These are phyloP conservation scores for Physcomitrellopsis africana DNA, from an alignment of 225 moss, liverwort and hornwort species.

Conservation along the genomic window DNA sequence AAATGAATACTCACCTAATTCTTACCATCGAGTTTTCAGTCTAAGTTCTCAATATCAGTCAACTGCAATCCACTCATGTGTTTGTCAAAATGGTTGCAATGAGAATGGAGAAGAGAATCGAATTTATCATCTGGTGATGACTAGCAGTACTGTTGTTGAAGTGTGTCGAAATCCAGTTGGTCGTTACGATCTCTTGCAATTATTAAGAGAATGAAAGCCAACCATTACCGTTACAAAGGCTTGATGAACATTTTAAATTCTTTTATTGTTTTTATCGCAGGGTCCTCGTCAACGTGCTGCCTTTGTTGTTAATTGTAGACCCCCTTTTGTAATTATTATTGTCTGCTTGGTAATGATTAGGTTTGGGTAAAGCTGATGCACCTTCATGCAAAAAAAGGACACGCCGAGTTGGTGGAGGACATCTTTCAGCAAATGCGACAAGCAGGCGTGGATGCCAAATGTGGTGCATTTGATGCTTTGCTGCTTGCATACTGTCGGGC, in stretches of 20 bases:
- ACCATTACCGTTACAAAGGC: neutral
- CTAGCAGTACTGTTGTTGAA: no score
- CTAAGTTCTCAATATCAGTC: neutral
- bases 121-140: neutral
- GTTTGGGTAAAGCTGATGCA: conserved; percentile 94
- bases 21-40: neutral
- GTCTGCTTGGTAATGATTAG: conserved; percentile 43
- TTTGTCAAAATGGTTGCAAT: neutral
- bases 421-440: conserved; percentile 84
- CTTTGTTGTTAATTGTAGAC: neutral
- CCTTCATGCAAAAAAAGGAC: conserved; percentile 76
- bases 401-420: conserved; percentile 75
- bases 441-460: conserved; percentile 65
- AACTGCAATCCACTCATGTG: neutral
- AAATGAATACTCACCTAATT: neutral
- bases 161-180: neutral
- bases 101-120: neutral
- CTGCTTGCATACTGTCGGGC: conserved; percentile 90
- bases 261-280: neutral
- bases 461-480: conserved; percentile 79
- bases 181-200: neutral
- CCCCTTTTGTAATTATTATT: conserved; percentile 6
- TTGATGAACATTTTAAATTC: conserved; percentile 10
- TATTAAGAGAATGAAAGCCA: neutral
- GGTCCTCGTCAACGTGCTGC: neutral